Evolutionary conservation across 1,284 basidiomycete species (phyloP).

Genomic region (Vanrija humicola): DNA sequence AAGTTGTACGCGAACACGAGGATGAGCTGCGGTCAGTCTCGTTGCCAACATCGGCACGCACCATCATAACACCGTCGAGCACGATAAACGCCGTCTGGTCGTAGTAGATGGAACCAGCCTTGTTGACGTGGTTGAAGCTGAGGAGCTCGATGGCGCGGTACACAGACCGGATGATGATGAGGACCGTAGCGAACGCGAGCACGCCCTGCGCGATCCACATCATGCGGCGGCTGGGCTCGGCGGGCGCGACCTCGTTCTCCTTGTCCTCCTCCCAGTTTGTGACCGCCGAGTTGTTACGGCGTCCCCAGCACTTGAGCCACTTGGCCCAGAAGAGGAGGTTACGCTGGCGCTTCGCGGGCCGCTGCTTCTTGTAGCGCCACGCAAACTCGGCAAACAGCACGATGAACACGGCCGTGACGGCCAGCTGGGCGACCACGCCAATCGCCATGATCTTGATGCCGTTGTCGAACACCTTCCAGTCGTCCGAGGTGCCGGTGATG

Average conservation of each 20-base stretch:
- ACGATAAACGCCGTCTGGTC: constrained; percentile 39
- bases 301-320: background rate
- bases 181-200: constrained; percentile 28
- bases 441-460: constrained; percentile 39
- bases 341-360: constrained; percentile 19
- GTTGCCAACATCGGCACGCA: constrained; percentile 3
- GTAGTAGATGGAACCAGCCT: constrained; percentile 37
- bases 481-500: constrained; percentile 25
- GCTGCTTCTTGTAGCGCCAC: constrained; percentile 19
- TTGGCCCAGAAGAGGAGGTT: constrained; percentile 16
- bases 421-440: constrained; percentile 5
- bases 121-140: constrained; percentile 24
- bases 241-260: background rate
- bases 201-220: constrained; percentile 9
- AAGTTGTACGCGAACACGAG: constrained; percentile 14
- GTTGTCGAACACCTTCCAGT: constrained; percentile 16
- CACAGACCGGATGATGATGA: constrained; percentile 38
- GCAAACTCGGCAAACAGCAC: constrained; percentile 30
- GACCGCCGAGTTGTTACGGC: background rate
- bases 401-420: constrained; percentile 39
- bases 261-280: background rate
- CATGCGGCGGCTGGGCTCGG: background rate
- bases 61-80: constrained; percentile 35
- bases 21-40: constrained; percentile 1
- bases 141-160: constrained; percentile 44